Evolutionary conservation across 352 stramenopile species (phyloP).

Genomic region (Nothophytophthora sp.): DNA sequence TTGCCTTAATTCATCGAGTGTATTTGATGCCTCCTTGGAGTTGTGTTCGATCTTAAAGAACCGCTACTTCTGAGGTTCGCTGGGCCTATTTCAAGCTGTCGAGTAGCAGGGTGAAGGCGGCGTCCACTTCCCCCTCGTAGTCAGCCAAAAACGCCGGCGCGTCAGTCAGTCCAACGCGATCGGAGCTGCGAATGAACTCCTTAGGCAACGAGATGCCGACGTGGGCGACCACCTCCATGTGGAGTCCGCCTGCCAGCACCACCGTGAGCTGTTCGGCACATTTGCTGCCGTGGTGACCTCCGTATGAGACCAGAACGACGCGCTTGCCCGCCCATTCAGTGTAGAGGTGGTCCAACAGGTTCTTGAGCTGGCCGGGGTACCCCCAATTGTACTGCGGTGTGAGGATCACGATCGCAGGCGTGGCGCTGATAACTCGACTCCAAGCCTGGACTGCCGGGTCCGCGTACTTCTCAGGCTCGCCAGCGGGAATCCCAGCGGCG

Average conservation of each 20-base stretch:
- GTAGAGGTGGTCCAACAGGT: slow-evolving; percentile 25
- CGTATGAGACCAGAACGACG: slow-evolving; percentile 23
- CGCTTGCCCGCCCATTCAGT: slow-evolving; percentile 22
- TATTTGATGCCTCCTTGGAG: too few species aligned
- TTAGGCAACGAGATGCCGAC: slow-evolving; percentile 16
- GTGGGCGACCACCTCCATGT: slow-evolving; percentile 23
- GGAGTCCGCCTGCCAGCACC: slow-evolving; percentile 12
- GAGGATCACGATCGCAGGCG: slow-evolving; percentile 18
- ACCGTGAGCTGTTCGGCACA: slow-evolving; percentile 20
- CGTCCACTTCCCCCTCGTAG: slow-evolving; percentile 21
- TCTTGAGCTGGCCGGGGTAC: slow-evolving; percentile 26
- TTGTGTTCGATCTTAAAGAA: too few species aligned
- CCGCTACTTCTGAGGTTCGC: not conserved
- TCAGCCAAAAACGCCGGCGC: slow-evolving; percentile 14
- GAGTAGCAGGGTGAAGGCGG: slow-evolving; percentile 16
- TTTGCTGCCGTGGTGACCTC: slow-evolving; percentile 20
- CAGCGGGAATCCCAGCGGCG: slow-evolving; percentile 7
- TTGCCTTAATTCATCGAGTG: too few species aligned
- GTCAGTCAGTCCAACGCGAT: slow-evolving; percentile 4
- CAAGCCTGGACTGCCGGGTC: slow-evolving; percentile 20
- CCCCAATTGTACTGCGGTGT: slow-evolving; percentile 26
- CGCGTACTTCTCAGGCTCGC: slow-evolving; percentile 10
- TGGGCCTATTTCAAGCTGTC: slow-evolving; percentile 2
- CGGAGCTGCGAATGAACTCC: slow-evolving; percentile 20
- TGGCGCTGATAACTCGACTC: slow-evolving; percentile 9